Evolutionary conservation across 2,329 filamentous ascomycete species (phyloP), one percentile per base, ranked within the genome.

Genomic region (Ustulina deusta): DNA sequence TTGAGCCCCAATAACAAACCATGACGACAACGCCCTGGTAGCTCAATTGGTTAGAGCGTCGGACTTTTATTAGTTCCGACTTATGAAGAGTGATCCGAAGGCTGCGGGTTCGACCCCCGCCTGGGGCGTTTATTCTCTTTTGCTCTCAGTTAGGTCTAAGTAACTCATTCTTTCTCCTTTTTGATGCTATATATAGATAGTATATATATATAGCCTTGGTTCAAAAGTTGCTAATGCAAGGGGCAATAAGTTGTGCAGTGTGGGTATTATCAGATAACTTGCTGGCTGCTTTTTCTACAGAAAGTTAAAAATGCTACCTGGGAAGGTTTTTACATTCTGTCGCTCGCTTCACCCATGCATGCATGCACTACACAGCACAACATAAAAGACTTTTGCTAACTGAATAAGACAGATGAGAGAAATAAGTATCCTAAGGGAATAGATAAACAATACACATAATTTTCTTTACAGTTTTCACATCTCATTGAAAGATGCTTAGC

Each of bases 401-500:
- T n/a, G n/a, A n/a, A n/a, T n/a, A n/a, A n/a, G n/a, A n/a, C n/a
- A 46, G 42, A 10, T 7, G 20, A 10, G n/a, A 46, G 20, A 22
- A 17, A 51, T 51, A 7, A 17, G 15, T 49, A 29, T 51, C 7
- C n/a, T 22, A 10, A 6, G 6, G 17, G n/a, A n/a, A n/a, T n/a
- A 42, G 40, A 15, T n/a, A 17, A 29, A 7, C 22, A 27, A 15
- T 48, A 27, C 22, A 22, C 22, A 2, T 20, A n/a, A 32, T 52
- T 60, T 55, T 54, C 38, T 55, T 32, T 38, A 38, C n/a, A 17
- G 6, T n/a, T 10, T 32, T 2, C 34, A 29, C 42, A 15, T 29
- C 38, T 59, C 38, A 36, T n/a, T 34, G 61, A 15, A 91, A 88
- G 2, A 90, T 74, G 6, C 82, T 79, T 51, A 91, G 69, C 0